phyloP scores from a whole-genome alignment of 305 asterid species.

The Solanum hybrid region DNA sequence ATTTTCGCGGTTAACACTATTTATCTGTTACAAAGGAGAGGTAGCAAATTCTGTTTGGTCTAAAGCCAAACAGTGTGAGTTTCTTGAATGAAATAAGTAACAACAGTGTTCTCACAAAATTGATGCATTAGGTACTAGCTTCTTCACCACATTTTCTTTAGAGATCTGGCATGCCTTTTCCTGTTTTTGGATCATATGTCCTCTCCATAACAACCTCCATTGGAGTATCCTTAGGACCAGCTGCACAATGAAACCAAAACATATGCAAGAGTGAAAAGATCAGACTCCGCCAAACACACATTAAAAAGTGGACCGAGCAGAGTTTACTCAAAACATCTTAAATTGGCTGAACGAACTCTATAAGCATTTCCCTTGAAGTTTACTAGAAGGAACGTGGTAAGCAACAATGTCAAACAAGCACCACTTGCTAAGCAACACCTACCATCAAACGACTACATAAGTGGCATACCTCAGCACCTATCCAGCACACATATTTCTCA shows the following conservation, averaged over 20 bases:
- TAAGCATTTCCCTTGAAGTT: background rate
- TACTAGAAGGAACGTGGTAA: background rate
- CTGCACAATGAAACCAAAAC: conserved; percentile 35
- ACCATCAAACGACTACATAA: background rate
- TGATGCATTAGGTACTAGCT: background rate
- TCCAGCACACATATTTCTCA: background rate
- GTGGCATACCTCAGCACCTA: background rate
- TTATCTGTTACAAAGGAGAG: background rate
- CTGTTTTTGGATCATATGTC: conserved; percentile 76
- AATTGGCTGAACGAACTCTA: background rate
- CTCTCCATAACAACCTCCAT: conserved; percentile 62
- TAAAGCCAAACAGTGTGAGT: background rate
- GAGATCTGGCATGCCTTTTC: conserved; percentile 86
- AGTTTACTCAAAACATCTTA: background rate
- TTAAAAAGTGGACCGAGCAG: background rate
- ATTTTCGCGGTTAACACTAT: background rate
- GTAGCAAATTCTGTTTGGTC: background rate
- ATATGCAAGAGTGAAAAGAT: background rate
- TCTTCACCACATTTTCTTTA: conserved; percentile 14
- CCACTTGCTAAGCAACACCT: background rate
- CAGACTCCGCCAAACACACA: background rate
- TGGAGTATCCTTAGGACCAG: conserved; percentile 87
- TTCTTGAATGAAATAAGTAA: background rate
- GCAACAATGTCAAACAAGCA: background rate
- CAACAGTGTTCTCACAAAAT: background rate